Evolutionary conservation across 2,329 filamentous ascomycete genomes (phyloP), one percentile per base, ranked within the genome.

Genomic region (Diaporthe velutina): DNA sequence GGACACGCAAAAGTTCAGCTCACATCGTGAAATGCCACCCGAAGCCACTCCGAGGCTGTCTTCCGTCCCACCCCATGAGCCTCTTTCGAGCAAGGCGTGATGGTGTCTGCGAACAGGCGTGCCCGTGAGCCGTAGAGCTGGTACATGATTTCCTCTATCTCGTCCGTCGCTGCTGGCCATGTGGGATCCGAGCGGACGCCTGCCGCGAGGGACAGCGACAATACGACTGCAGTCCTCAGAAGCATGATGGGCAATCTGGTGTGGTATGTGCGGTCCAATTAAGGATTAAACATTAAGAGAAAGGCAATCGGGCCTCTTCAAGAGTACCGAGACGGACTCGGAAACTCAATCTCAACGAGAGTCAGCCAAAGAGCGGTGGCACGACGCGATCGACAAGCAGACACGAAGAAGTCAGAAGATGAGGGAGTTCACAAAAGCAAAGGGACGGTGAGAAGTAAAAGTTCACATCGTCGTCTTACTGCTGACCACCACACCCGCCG

Each of bases 61-160:
- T 88, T 85, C 64, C 90, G 88, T 60, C 90, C 90, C 2, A 86
- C 84, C 0, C 88, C 89, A 0, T 86, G 86, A 28, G 86, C 85
- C 74, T 89, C 86, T 76, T 85, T 89, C 57, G 84, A 84, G 82
- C 90, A 92, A 8, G 90, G 90, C 45, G 85, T 89, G 73, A 93
- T 87, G 19, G 86, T 86, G 70, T 87, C 86, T 60, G 89, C 86
- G 79, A 93, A 91, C 54, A 88, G 86, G 76, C 90, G 86, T 42
- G 87, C 85, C 60, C 86, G 84, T 78, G 90, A 89, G 4, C 89
- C 90, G 45, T 85, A 83, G 70, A 89, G 87, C 78, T 92, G 88
- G 79, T 88, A 91, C 85, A 92, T 89, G 77, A 92, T 88, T 80
- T 92, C 90, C 81, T 93, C 91, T 74, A 93, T 83, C 80, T 92